Percentiles rank a stretch among this genome's conserved stretches.
These are phyloP conservation scores for Thinopyrum elongatum DNA, from an alignment of 176 grass and related monocot genomes.

Conservation along the genomic window DNA sequence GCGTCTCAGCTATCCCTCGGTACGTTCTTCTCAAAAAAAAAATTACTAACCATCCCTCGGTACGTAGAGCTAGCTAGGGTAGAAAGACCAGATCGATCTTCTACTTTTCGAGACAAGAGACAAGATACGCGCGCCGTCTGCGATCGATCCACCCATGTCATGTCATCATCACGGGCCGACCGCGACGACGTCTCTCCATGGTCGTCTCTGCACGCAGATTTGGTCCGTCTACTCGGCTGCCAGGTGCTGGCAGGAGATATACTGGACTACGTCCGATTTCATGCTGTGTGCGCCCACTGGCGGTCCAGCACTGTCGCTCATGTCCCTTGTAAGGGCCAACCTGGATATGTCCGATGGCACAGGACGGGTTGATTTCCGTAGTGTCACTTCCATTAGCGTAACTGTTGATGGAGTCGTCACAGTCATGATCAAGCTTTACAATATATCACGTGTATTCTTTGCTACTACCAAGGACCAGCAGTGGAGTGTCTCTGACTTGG, in stretches of 20 bases:
- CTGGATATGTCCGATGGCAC: neutral
- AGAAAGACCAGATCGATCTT: no score
- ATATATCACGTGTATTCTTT: neutral
- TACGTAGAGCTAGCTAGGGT: no score
- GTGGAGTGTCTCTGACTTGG: neutral
- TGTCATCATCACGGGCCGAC: no score
- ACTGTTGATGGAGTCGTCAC: neutral
- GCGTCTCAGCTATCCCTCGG: no score
- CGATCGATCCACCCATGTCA: no score
- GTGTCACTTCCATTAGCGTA: neutral
- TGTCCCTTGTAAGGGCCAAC: neutral
- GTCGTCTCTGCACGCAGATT: neutral
- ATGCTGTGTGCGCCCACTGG: neutral
- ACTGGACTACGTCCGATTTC: neutral
- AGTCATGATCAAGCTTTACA: neutral
- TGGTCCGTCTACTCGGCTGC: neutral
- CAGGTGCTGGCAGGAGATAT: neutral
- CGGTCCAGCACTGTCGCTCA: neutral
- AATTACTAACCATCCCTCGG: no score
- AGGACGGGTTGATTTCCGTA: neutral
- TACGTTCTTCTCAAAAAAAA: no score
- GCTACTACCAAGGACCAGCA: neutral
- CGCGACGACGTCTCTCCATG: no score
- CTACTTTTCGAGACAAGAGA: no score
- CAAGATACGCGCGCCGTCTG: no score